These are phyloP conservation scores for Naganishia albida DNA, from an alignment of 1,284 basidiomycete genomes.

Conservation along the genomic window DNA sequence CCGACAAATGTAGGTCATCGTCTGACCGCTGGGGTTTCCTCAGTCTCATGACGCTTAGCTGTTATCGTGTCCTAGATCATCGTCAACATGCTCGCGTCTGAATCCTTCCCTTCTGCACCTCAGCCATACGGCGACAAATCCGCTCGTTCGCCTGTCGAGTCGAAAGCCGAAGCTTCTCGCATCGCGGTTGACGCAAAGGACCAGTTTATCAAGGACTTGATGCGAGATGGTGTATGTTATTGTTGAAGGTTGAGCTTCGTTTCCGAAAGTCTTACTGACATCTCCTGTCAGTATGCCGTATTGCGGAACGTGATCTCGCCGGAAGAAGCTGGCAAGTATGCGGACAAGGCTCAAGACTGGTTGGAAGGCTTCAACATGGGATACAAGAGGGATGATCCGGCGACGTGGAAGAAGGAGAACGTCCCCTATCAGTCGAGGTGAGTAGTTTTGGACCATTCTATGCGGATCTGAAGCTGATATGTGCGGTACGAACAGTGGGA, in stretches of 20 bases:
- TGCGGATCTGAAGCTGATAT: neutral
- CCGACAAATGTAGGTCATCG: too few relatives aligned
- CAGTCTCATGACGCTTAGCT: too few relatives aligned
- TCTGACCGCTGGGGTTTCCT: too few relatives aligned
- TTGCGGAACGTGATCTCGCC: slow-evolving; percentile 40
- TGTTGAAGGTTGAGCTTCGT: too few relatives aligned
- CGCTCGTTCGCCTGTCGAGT: neutral
- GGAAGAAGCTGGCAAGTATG: slow-evolving; percentile 39
- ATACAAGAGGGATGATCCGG: slow-evolving; percentile 46
- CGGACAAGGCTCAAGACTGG: slow-evolving; percentile 42
- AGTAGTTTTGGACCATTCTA: neutral
- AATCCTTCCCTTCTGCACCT: neutral
- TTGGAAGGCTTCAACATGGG: slow-evolving; percentile 45
- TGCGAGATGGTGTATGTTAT: slow-evolving; percentile 17
- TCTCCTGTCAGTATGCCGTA: slow-evolving; percentile 37
- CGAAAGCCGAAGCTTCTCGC: neutral
- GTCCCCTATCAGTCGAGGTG: slow-evolving; percentile 14
- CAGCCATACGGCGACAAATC: neutral
- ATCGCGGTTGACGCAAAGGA: neutral
- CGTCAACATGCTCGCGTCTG: neutral
- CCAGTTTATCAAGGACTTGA: slow-evolving; percentile 19
- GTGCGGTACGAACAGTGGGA: slow-evolving; percentile 7
- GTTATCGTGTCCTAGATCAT: too few relatives aligned
- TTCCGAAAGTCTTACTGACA: neutral
- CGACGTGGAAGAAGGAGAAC: slow-evolving; percentile 40